These are phyloP conservation scores for Coemansia sp. DNA, from an alignment of 192 early-diverging fungal genomes.

Conservation along the genomic window DNA sequence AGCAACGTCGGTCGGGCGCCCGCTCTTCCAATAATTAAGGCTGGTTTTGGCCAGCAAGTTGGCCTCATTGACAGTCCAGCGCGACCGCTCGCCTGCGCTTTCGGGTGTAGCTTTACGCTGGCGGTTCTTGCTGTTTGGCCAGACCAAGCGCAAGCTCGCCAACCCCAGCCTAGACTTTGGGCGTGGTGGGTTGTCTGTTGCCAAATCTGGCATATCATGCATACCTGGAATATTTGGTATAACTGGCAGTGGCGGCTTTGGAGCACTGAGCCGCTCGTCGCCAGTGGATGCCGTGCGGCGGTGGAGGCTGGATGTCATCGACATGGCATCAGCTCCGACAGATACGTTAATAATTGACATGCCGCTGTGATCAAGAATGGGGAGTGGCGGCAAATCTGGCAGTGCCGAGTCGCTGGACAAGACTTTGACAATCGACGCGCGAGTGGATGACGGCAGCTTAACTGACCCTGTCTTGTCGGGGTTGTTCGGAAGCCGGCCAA, in stretches of 20 bases:
- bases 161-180: conserved; percentile 25
- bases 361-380: conserved; percentile 13
- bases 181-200: conserved; percentile 10
- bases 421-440: conserved; percentile 30
- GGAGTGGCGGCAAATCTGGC: conserved; percentile 37
- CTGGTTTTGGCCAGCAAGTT: conserved; percentile 28
- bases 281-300: conserved; percentile 26
- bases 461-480: conserved; percentile 4
- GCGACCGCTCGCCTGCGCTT: neutral
- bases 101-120: conserved; percentile 5
- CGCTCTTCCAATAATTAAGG: conserved; percentile 32
- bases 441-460: conserved; percentile 27
- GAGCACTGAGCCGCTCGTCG: conserved; percentile 11
- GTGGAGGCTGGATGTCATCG: conserved; percentile 2
- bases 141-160: conserved; percentile 22
- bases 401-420: conserved; percentile 20
- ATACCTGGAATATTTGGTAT: neutral
- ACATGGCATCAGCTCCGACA: neutral
- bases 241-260: neutral
- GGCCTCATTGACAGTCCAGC: conserved; percentile 39
- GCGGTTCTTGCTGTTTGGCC: conserved; percentile 17
- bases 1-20: conserved; percentile 17
- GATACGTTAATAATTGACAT: neutral
- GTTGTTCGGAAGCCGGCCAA: neutral
- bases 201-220: neutral